Conservation (phyloP, 2,329 filamentous ascomycete genomes). For the Fusarium hostae region DNA sequence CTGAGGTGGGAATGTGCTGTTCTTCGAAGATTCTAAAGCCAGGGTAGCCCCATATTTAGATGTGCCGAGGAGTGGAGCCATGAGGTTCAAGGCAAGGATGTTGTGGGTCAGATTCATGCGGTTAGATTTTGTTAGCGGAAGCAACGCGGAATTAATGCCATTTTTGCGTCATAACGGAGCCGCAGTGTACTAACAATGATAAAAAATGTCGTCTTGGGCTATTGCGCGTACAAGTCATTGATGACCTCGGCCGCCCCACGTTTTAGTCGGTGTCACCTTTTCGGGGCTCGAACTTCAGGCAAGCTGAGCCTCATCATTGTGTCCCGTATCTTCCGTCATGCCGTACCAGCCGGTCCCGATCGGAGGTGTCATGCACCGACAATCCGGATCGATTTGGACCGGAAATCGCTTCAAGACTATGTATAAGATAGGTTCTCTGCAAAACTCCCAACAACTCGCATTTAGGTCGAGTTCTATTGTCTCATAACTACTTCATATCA, state of each 20-base stretch:
- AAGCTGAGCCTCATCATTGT: not conserved
- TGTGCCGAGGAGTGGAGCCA: slow-evolving; percentile 6
- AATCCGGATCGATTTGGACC: not conserved
- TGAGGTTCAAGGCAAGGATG: not conserved
- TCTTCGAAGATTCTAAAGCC: slow-evolving; percentile 21
- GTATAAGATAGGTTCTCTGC: not conserved
- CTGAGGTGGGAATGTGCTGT: slow-evolving; percentile 1
- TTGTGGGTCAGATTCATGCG: not conserved
- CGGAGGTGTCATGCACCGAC: not conserved
- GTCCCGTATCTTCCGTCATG: not conserved
- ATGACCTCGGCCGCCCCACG: not conserved
- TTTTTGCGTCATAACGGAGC: not conserved
- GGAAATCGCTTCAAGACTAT: not conserved
- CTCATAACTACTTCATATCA: not conserved
- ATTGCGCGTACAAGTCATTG: not conserved
- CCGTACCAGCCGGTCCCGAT: not conserved
- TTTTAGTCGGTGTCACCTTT: not conserved
- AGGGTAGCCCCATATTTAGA: not conserved
- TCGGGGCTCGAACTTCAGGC: not conserved
- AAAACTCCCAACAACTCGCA: fast-evolving
- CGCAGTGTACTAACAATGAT: not conserved
- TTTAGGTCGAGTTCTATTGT: not conserved
- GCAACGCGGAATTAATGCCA: not conserved
- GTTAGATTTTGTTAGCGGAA: not conserved
- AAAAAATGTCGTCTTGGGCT: not conserved